These are phyloP conservation scores for Sporobolomyces pararoseus DNA, from an alignment of 768 basidiomycete genomes.

Conservation along the genomic window DNA sequence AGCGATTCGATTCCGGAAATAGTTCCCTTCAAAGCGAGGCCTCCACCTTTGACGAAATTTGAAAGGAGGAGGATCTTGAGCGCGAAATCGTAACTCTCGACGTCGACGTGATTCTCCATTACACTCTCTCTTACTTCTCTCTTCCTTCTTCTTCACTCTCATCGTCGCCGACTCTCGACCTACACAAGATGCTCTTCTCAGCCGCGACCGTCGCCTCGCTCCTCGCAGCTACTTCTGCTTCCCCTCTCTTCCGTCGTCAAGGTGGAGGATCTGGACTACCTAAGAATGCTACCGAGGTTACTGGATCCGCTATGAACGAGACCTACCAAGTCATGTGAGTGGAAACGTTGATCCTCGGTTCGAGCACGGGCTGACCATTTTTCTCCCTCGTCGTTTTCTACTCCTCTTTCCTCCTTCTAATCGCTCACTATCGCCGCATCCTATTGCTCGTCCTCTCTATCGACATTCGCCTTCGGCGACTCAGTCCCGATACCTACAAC, in stretches of 20 bases:
- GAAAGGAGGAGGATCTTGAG: too few species aligned
- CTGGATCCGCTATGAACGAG: not conserved
- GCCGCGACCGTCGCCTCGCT: constrained; percentile 17
- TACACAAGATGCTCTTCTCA: constrained; percentile 9
- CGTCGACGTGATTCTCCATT: too few species aligned
- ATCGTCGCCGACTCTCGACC: not conserved
- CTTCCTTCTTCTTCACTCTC: not conserved
- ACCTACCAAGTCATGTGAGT: not conserved
- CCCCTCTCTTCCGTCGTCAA: constrained; percentile 26
- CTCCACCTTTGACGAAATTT: too few species aligned
- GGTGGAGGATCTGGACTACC: constrained; percentile 13
- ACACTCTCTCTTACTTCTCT: not conserved
- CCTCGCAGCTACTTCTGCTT: constrained; percentile 12
- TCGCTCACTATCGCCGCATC: not conserved
- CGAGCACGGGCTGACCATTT: too few species aligned
- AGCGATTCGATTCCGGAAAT: too few species aligned
- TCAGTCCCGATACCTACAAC: constrained; percentile 14
- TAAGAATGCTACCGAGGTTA: constrained; percentile 6
- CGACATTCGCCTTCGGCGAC: too few species aligned
- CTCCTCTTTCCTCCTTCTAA: not conserved
- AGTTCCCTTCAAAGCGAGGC: too few species aligned
- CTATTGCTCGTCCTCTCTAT: not conserved
- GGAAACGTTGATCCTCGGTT: too few species aligned
- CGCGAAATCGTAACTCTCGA: too few species aligned
- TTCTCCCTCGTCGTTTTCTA: not conserved